These are phyloP conservation scores for Rosa rugosa DNA, from an alignment of 306 rosid species.

Conservation along the genomic window DNA sequence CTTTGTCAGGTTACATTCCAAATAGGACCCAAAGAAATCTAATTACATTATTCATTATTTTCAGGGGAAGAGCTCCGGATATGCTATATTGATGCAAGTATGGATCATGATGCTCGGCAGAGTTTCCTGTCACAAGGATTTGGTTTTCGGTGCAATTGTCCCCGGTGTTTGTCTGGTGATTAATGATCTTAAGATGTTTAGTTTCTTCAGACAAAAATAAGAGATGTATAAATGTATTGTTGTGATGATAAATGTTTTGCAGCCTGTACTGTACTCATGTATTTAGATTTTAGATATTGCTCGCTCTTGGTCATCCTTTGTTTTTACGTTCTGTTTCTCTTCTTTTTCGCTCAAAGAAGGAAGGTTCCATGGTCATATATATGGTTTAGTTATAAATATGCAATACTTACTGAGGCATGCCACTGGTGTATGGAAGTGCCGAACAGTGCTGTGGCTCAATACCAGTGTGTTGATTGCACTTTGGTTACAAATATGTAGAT, in stretches of 20 bases:
- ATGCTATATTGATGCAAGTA: constrained; percentile 88
- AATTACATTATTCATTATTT: neutral
- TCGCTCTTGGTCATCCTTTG: neutral
- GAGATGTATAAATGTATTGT: neutral
- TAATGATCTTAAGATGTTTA: constrained; percentile 18
- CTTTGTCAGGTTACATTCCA: neutral
- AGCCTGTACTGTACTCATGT: neutral
- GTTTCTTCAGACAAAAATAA: neutral
- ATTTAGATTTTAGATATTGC: neutral
- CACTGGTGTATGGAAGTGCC: neutral
- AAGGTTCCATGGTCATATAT: neutral
- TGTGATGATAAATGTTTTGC: neutral
- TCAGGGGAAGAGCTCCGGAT: constrained; percentile 94
- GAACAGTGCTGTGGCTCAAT: neutral
- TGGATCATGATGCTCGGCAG: constrained; percentile 65
- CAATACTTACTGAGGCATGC: neutral
- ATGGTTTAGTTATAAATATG: neutral
- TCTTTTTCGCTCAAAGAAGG: neutral
- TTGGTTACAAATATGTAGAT: neutral
- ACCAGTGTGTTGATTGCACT: neutral
- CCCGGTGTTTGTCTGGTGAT: constrained; percentile 64
- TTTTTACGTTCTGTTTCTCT: neutral
- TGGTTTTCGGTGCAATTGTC: constrained; percentile 79
- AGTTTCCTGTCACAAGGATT: constrained; percentile 58
- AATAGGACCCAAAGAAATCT: neutral